A percentile compares a stretch with the other conserved stretches of the same genome.
Evolutionary conservation across 2,329 filamentous ascomycete species (phyloP).

Genomic region (Fusarium sp.): DNA sequence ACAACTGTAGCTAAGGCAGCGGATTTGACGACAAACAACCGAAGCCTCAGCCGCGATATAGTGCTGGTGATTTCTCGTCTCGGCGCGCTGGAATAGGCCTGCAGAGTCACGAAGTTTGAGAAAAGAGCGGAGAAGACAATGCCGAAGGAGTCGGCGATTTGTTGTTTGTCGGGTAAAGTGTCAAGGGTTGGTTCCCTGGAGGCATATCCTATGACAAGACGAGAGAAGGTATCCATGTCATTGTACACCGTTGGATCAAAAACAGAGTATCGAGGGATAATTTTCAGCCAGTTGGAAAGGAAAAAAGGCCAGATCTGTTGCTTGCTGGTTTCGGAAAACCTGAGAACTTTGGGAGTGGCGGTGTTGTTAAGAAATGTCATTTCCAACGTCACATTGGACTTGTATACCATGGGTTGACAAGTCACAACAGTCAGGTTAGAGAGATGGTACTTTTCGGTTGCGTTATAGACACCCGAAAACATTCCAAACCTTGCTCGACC

Average conservation of each 20-base stretch:
- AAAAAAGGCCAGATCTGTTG: background rate
- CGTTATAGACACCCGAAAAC: background rate
- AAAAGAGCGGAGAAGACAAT: background rate
- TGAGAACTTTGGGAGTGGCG: background rate
- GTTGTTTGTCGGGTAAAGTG: background rate
- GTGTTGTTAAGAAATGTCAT: background rate
- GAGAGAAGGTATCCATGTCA: conserved; percentile 1
- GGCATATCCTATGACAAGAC: background rate
- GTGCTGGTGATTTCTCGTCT: background rate
- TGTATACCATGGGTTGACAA: background rate
- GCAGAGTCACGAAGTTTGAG: background rate
- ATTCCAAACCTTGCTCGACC: background rate
- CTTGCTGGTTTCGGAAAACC: background rate
- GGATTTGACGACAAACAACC: background rate
- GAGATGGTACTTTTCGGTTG: background rate
- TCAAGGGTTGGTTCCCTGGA: background rate
- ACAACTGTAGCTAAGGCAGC: background rate
- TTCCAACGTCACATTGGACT: background rate
- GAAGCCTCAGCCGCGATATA: background rate
- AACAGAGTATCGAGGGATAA: background rate
- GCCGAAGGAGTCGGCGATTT: background rate
- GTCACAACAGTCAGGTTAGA: background rate
- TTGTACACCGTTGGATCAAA: background rate
- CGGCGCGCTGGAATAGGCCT: rapidly evolving
- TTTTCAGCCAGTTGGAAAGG: background rate